phyloP scores from a whole-genome alignment of 2,329 filamentous ascomycete species.

The Blumeria hordei region DNA sequence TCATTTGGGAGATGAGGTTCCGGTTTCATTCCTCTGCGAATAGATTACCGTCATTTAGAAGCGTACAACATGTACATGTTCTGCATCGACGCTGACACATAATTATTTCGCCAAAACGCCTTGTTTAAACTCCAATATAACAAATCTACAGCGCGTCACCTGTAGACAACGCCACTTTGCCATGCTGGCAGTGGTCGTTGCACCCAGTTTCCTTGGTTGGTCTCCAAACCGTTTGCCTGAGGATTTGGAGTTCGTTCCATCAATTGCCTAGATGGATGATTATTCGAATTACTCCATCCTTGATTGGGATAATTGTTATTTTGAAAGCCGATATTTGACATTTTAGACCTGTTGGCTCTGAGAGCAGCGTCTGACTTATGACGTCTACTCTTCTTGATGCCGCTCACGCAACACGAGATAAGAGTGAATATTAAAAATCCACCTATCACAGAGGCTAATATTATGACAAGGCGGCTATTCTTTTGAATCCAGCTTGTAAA shows the following conservation, averaged over 20 bases:
- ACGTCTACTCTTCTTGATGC: conserved; percentile 18
- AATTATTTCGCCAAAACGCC: too few species aligned
- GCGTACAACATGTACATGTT: too few species aligned
- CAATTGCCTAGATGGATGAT: neutral
- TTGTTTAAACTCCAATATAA: neutral
- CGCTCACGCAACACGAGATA: conserved; percentile 37
- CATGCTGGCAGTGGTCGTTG: neutral
- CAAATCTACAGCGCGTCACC: neutral
- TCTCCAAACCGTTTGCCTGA: neutral
- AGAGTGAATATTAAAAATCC: conserved; percentile 46
- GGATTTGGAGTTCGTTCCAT: neutral
- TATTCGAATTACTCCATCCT: neutral
- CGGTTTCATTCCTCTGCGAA: too few species aligned
- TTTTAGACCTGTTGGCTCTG: neutral
- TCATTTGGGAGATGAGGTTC: too few species aligned
- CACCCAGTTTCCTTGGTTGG: neutral
- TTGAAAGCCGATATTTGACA: neutral
- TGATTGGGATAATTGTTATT: neutral
- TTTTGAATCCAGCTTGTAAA: conserved; percentile 51
- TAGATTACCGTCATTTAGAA: too few species aligned
- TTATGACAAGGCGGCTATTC: conserved; percentile 66
- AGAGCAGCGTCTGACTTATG: neutral
- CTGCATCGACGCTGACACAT: too few species aligned
- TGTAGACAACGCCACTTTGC: neutral
- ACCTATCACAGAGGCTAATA: conserved; percentile 47